Conservation (phyloP, 1,284 basidiomycete genomes). For the Ceratobasidium sp. region DNA sequence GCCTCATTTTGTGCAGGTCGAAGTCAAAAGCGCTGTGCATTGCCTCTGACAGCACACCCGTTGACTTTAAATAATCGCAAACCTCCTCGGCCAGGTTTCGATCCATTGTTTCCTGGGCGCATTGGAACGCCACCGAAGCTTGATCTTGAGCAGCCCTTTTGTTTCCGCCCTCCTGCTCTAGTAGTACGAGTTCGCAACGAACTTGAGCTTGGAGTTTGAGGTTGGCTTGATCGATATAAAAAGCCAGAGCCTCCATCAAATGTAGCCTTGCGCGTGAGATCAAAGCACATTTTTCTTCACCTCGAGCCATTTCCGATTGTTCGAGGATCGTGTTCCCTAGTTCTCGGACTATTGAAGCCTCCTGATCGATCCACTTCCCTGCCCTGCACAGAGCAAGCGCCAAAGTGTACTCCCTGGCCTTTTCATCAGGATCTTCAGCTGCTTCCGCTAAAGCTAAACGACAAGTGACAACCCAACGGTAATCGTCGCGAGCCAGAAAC, state of each 20-base stretch:
- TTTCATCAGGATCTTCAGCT: constrained; percentile 1
- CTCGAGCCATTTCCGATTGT: background rate
- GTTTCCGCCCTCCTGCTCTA: constrained; percentile 19
- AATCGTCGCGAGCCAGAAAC: background rate
- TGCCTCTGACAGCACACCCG: constrained; percentile 2
- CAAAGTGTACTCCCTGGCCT: background rate
- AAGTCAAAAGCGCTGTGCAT: constrained; percentile 16
- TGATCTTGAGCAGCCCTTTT: constrained; percentile 18
- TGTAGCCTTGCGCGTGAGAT: background rate
- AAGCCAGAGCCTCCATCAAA: constrained; percentile 17
- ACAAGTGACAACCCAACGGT: constrained; percentile 2
- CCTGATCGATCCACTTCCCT: background rate
- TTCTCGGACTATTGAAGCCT: constrained; percentile 20
- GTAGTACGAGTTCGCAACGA: constrained; percentile 33
- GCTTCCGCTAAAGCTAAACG: background rate
- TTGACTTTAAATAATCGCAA: constrained; percentile 18
- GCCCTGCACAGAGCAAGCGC: constrained; percentile 15
- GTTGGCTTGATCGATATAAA: constrained; percentile 5
- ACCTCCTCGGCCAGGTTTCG: constrained; percentile 19
- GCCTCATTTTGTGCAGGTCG: background rate
- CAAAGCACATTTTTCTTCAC: background rate
- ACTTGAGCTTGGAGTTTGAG: constrained; percentile 33
- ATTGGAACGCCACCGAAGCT: constrained; percentile 24
- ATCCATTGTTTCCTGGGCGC: constrained; percentile 16
- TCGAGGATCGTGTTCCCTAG: constrained; percentile 19